These are phyloP conservation scores for Flaveria ramosissima DNA, from an alignment of 129 eudicot genomes.

Conservation along the genomic window DNA sequence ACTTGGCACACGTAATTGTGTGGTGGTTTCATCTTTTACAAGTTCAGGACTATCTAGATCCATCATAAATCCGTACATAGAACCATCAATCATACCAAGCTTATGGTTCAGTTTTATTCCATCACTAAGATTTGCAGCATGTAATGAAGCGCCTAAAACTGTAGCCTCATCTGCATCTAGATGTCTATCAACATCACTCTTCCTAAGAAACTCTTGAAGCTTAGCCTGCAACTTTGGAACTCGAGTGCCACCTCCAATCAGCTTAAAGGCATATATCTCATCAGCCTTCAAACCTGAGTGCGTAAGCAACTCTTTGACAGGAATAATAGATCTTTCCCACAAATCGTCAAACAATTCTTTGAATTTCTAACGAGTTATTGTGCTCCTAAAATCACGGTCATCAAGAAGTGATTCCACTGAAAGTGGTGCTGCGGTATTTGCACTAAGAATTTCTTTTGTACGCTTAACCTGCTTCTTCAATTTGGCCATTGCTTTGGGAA, in stretches of 20 bases:
- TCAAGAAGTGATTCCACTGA: conserved; percentile 95
- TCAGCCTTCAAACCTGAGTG: conserved; percentile 74
- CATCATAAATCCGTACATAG: conserved; percentile 76
- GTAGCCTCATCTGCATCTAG: conserved; percentile 98
- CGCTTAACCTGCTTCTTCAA: conserved; percentile 98
- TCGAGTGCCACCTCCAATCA: too few species aligned
- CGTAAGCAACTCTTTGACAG: conserved; percentile 76
- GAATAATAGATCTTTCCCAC: conserved; percentile 92
- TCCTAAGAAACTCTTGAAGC: conserved; percentile 94
- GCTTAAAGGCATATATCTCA: conserved; percentile 77
- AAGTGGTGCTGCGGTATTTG: conserved; percentile 93
- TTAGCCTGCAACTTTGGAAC: too few species aligned
- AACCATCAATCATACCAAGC: conserved; percentile 96
- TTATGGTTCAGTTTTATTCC: conserved; percentile 97
- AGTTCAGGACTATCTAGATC: conserved; percentile 83
- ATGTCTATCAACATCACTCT: conserved; percentile 87
- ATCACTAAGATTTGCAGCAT: conserved; percentile 98
- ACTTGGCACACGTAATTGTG: conserved; percentile 76
- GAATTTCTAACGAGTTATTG: conserved; percentile 90
- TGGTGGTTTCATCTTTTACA: conserved; percentile 80
- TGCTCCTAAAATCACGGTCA: conserved; percentile 98
- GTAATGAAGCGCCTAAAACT: conserved; percentile 91
- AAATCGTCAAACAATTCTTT: conserved; percentile 91
- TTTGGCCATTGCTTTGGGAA: conserved; percentile 97
- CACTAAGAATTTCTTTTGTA: conserved; percentile 97